Base-by-base conservation (phyloP, 2,329 filamentous ascomycete species). In the Bipolaris gigantea region DNA sequence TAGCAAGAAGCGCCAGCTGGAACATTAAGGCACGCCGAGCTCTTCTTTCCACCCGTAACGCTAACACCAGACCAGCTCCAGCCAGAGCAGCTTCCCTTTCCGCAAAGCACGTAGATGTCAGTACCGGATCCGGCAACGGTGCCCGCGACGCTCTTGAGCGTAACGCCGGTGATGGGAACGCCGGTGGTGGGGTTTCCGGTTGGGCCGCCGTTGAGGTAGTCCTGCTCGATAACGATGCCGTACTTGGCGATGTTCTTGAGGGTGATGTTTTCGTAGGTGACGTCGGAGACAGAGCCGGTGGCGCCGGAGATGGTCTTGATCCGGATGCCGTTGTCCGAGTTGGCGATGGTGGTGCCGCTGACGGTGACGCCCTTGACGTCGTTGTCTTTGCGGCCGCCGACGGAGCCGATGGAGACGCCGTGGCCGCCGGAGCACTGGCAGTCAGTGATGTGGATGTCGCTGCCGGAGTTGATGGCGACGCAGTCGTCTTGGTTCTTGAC, bases 401-500 rank as follows among this genome's bases (percentile, higher is more conserved):
- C 80, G 5, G 80, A 83, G 45, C 83, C 83, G 61, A 87, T 84
- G 51, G 80, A 82, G 16, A 87, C 73, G 47, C 83, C 83, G 65
- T 84, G 82, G n/a, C 81, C 80, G 19, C 80, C 80, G 2, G 75
- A 75, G 69, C 81, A 83, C 16, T 75, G 73, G 19, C 75, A 75
- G 36, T 74, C 73, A 5, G 51, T 55, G 56, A 75, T 73, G 48
- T 63, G 64, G 51, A 75, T 74, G 56, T 74, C 63, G 19, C 74
- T 78, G 50, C 83, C 82, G 2, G 80, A 83, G 74, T 85, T 85
- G 62, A 85, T 73, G 32, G 83, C 83, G 10, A 85, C 70, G 62
- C 83, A 85, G 63, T 85, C 83, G 56, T 85, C 83, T 70, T 85
- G 83, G 73, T 85, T 85, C 65, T 80, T 76, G 50, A 85, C 75